Evolutionary conservation across 2,329 filamentous ascomycete genomes (phyloP).

Genomic region (Trichoderma oligosporum): DNA sequence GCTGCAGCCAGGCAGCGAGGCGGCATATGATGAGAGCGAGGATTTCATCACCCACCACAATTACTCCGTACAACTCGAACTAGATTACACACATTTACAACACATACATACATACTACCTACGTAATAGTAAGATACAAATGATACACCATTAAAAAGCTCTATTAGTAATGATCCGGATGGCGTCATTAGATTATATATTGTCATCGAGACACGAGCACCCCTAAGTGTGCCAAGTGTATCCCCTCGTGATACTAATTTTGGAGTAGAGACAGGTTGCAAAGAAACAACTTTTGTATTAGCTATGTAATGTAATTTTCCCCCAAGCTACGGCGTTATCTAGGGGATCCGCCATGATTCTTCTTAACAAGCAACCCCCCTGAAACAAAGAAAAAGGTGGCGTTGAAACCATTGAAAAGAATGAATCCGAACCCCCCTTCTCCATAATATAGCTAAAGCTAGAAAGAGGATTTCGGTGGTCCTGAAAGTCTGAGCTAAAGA

Average conservation of each 20-base stretch:
- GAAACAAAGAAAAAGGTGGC: background rate
- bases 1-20: background rate
- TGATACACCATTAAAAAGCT: background rate
- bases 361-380: constrained; percentile 2
- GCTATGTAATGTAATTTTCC: too few species aligned
- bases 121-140: background rate
- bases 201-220: too few species aligned
- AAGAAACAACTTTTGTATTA: too few species aligned
- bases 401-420: background rate
- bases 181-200: background rate
- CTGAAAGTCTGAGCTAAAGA: background rate
- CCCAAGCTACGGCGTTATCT: background rate
- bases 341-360: background rate
- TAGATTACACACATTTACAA: too few species aligned
- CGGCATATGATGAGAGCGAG: constrained; percentile 5
- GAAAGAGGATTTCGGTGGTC: background rate
- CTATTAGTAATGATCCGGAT: background rate
- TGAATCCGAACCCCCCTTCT: background rate
- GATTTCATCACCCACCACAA: too few species aligned
- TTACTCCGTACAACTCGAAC: too few species aligned
- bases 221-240: background rate
- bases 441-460: background rate
- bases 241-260: background rate
- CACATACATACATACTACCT: too few species aligned
- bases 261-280: too few species aligned